Percentiles rank a stretch among this genome's conserved stretches.
phyloP scores from a whole-genome alignment of 208 protist species.

The Vickermania spadyakhi region DNA sequence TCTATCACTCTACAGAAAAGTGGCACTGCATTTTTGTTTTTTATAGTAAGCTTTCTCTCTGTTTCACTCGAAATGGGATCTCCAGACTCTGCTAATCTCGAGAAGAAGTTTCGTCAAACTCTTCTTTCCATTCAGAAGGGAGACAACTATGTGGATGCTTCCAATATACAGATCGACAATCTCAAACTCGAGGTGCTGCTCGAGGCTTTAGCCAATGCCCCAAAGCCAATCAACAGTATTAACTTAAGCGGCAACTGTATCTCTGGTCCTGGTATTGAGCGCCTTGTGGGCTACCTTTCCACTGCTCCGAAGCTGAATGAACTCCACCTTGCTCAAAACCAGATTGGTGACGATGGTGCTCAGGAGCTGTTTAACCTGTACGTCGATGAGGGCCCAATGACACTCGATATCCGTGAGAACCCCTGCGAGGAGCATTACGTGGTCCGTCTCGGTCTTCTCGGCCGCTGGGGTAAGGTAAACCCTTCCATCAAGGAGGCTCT shows the following conservation, averaged over 20 bases:
- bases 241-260: conserved; percentile 54
- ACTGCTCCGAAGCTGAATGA: conserved; percentile 24
- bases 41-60: too few species aligned
- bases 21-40: too few species aligned
- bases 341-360: conserved; percentile 57
- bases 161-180: conserved; percentile 27
- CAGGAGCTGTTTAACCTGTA: conserved; percentile 41
- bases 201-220: conserved; percentile 46
- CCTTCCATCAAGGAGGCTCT: conserved; percentile 31
- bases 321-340: conserved; percentile 43
- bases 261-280: conserved; percentile 29
- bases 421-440: conserved; percentile 27
- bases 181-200: conserved; percentile 43
- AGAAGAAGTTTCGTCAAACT: neutral
- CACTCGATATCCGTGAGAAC: conserved; percentile 41
- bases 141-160: conserved; percentile 28
- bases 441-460: conserved; percentile 39
- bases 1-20: too few species aligned
- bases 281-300: conserved; percentile 30
- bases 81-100: neutral
- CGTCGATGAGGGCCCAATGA: conserved; percentile 12
- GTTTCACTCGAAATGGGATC: neutral
- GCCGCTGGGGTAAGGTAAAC: conserved; percentile 20
- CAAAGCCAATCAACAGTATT: conserved; percentile 22
- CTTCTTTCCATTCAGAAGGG: conserved; percentile 16